Evolutionary conservation across 345 rosid species (phyloP), one percentile per base, ranked within the genome.

Genomic region (Eucalyptus sp.): DNA sequence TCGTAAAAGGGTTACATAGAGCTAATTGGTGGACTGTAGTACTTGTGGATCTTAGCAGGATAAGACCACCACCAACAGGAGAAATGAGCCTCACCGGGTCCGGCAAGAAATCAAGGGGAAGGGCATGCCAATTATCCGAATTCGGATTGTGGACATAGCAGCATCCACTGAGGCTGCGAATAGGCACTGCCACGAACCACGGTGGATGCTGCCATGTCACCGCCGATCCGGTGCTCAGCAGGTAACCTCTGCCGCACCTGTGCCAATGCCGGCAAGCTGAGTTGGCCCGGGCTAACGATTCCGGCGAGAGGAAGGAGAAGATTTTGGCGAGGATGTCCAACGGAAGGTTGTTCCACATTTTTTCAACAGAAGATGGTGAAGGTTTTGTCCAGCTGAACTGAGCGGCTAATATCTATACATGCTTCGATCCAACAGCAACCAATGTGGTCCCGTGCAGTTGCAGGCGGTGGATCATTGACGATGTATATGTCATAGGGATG

Each of bases 281-380:
- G 33, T 54, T 87, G 87, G 96, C 95, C 14, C 92, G 37, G 16
- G 96, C 95, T 66, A 95, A 81, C 56, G 93, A 92, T 89, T 92
- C 94, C 5, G 94, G 93, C 8, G 94, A 88, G 85, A 95, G 95
- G 88, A 90, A 89, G 93, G 94, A 93, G 91, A 93, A 91, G 90
- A 93, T 86, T 33, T 90, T 90, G 81, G 94, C 89, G 13, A 94
- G 91, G 31, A 94, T 37, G 88, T 94, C 95, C 27, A 84, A 89
- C 5, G 94, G 95, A 83, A 94, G 94, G 89, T 51, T 56, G 94
- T 81, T 92, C 96, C 96, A 94, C 96, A 94, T 94, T 49, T 89
- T 79, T 88, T 79, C 76, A 87, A 87, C 79, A 3, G 80, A 64
- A 60, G 76, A 50, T 3, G 46, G 56, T 25, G 33, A 41, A 87